Conservation (phyloP, 306 rosid genomes). For the Gastrolobium bilobum region DNA sequence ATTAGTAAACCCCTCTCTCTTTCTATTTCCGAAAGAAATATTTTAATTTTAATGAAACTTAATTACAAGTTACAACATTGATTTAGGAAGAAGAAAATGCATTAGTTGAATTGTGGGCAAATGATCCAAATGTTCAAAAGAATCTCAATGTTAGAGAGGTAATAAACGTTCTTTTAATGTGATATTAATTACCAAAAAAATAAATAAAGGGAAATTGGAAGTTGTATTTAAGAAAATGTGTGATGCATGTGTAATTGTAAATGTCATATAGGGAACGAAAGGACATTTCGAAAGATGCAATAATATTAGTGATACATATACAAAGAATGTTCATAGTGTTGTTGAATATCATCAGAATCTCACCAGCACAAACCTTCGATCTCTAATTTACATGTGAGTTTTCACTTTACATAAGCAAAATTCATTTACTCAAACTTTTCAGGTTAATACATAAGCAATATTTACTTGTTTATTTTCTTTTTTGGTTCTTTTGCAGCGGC, state of each 20-base stretch:
- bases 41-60: too few species aligned
- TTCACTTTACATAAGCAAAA: too few species aligned
- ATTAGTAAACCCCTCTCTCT: background rate
- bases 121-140: conserved; percentile 45
- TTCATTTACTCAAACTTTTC: too few species aligned
- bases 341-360: conserved; percentile 41
- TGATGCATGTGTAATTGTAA: too few species aligned
- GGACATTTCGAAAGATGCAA: conserved; percentile 25
- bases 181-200: background rate
- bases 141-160: conserved; percentile 49
- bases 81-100: conserved; percentile 10
- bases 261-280: conserved; percentile 44
- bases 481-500: conserved; percentile 12
- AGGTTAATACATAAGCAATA: background rate
- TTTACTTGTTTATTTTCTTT: too few species aligned
- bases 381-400: conserved; percentile 43
- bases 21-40: too few species aligned
- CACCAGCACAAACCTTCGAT: conserved; percentile 34
- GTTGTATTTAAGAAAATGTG: background rate
- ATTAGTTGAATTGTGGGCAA: conserved; percentile 45
- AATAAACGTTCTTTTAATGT: background rate
- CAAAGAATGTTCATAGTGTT: conserved; percentile 12
- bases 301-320: background rate
- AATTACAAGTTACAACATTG: background rate
- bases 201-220: background rate